Base-by-base conservation (phyloP, 2,329 filamentous ascomycete species). In the Sphaerulina populicola region DNA sequence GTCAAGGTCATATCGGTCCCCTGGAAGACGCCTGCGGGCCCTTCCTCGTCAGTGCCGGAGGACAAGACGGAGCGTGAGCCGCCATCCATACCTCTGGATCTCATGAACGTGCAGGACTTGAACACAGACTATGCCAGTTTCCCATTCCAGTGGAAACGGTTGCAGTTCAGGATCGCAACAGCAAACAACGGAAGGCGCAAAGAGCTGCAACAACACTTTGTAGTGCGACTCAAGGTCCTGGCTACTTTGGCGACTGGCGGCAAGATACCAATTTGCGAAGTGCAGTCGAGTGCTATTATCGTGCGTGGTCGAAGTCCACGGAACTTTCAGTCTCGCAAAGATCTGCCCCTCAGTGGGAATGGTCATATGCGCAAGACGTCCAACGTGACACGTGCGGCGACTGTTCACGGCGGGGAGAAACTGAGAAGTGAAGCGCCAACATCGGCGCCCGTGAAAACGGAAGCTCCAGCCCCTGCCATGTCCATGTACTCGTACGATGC, bases 1-100 rank as follows among this genome's bases (percentile, higher is more conserved):
- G 88, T 96, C 39, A 91, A 94, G 62, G 83, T 97, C 56, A 96
- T 97, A 57, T 93, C 93, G 6, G 94, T 97, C 53, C 91, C 91
- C 1, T 97, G 91, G 91, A 97, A 97, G 74, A 96, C 90, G 1
- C 90, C 89, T 1, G 87, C 86, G 27, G 87, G 86, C 45, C 60
- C 62, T 5, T 61, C 54, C 36, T 87, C 84, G 69, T 81, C 83
- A 3, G 77, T 81, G n/a, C 63, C 67, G 30, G 75, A 81, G 59
- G 78, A 82, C 57, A 84, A 83, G 66, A 72, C 75, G 0, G 91
- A 97, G 66, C 89, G 91, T 65, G 91, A 97, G 66, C 91, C 91
- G 4, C 81, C 86, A 0, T 79, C 88, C 1, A 82, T 95, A 53
- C 87, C 88, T 1, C 71, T 96, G 55, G 80, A 83, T 61, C 74